Conservation (phyloP, 2,329 filamentous ascomycete species). For the Lachnellula hyalina region DNA sequence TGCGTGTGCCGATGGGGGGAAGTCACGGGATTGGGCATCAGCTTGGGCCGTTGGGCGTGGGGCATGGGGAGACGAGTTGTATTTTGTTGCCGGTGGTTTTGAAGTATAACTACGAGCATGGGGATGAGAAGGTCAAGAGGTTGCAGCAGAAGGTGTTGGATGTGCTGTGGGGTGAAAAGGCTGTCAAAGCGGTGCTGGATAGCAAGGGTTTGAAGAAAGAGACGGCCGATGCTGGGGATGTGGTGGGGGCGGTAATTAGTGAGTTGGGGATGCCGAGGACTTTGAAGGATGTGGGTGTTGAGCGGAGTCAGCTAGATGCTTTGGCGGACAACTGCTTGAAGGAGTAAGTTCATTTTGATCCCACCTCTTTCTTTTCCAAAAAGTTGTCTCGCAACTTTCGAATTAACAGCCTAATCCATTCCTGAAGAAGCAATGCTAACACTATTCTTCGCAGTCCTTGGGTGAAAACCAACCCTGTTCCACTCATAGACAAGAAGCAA, state of each 20-base stretch:
- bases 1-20: conserved; percentile 36
- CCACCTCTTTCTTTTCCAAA: no score
- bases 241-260: conserved; percentile 45
- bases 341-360: conserved; percentile 28
- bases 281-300: conserved; percentile 46
- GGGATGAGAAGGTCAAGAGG: conserved; percentile 13
- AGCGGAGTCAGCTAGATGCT: conserved; percentile 40
- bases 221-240: conserved; percentile 42
- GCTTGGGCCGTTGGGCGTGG: conserved; percentile 42
- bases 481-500: conserved; percentile 41
- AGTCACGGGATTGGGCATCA: conserved; percentile 40
- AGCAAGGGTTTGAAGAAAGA: conserved; percentile 17
- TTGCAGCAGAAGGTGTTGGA: conserved; percentile 20
- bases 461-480: conserved; percentile 46
- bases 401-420: no score
- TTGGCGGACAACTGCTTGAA: conserved; percentile 46
- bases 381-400: no score
- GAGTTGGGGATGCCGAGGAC: conserved; percentile 49
- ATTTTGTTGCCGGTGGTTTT: conserved; percentile 50
- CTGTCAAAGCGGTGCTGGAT: conserved; percentile 11
- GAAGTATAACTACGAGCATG: conserved; percentile 42
- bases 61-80: conserved; percentile 56
- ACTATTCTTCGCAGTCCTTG: conserved; percentile 29
- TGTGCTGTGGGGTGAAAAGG: conserved; percentile 20
- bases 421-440: no score